These are phyloP conservation scores for Clavispora carvajalis DNA, from an alignment of 805 yeast species.

Conservation along the genomic window DNA sequence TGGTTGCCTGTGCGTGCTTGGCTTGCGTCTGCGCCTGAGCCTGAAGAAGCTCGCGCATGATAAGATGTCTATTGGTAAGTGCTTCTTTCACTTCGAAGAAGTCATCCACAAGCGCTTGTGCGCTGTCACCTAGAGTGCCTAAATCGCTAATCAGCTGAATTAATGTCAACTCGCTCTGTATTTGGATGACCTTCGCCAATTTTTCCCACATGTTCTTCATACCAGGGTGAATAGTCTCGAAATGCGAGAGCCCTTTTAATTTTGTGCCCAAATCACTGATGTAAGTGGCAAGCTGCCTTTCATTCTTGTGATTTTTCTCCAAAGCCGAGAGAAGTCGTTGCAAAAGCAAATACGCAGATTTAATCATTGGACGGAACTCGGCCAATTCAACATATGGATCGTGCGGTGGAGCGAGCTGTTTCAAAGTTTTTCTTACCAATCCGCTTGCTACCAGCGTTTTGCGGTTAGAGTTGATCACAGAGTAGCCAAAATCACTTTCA, in stretches of 20 bases:
- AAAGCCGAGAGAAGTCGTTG: conserved; percentile 47
- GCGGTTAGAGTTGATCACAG: conserved; percentile 54
- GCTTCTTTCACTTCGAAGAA: conserved; percentile 89
- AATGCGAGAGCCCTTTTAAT: conserved; percentile 33
- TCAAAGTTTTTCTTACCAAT: conserved; percentile 78
- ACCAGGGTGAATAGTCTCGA: conserved; percentile 53
- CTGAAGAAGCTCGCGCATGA: conserved; percentile 81
- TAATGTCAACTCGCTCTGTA: conserved; percentile 73
- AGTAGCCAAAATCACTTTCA: conserved; percentile 66
- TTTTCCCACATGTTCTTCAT: conserved; percentile 77
- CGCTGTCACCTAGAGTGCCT: conserved; percentile 73
- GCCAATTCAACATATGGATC: conserved; percentile 81
- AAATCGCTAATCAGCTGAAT: conserved; percentile 65
- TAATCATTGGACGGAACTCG: conserved; percentile 80
- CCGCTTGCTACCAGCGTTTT: conserved; percentile 74
- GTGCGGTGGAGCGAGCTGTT: conserved; percentile 87
- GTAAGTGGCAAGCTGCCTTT: conserved; percentile 46
- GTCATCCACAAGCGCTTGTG: conserved; percentile 61
- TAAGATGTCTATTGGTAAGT: conserved; percentile 81
- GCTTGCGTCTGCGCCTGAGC: conserved; percentile 71
- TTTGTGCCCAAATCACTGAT: conserved; percentile 44
- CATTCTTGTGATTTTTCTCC: conserved; percentile 54
- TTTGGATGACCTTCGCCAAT: conserved; percentile 60
- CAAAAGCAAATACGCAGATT: conserved; percentile 59
- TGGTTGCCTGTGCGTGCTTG: conserved; percentile 67